These are phyloP conservation scores for Penicillium coprophilum DNA, from an alignment of 495 filamentous ascomycete species.

Conservation along the genomic window DNA sequence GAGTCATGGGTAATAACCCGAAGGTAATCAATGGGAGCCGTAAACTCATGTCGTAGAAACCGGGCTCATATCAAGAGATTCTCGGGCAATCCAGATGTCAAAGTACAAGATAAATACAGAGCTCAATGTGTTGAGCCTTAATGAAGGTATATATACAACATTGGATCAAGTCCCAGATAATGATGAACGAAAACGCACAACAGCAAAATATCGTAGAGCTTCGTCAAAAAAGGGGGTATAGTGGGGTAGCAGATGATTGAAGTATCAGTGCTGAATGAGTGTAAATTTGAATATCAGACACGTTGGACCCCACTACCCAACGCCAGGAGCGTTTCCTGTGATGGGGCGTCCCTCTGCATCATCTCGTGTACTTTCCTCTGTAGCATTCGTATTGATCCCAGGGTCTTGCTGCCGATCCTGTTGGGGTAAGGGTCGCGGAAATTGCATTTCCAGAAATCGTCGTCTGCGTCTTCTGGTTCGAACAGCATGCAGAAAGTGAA, in stretches of 20 bases:
- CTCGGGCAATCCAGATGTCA: not conserved
- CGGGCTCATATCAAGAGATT: not conserved
- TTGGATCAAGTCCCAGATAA: not conserved
- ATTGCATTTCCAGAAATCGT: slow-evolving; percentile 25
- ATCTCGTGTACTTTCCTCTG: slow-evolving; percentile 12
- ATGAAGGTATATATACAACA: not conserved
- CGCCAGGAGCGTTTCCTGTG: not conserved
- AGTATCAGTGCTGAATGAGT: not conserved
- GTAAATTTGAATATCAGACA: not conserved
- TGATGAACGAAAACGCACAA: not conserved
- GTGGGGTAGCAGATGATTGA: not conserved
- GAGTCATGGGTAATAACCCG: not conserved
- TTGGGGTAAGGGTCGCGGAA: slow-evolving; percentile 27
- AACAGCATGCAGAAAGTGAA: slow-evolving; percentile 34
- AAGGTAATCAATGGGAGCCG: not conserved
- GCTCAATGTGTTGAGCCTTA: not conserved
- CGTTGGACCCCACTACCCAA: slow-evolving; percentile 1
- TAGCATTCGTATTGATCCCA: slow-evolving; percentile 7
- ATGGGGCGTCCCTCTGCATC: slow-evolving; percentile 21
- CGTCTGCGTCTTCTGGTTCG: slow-evolving; percentile 30
- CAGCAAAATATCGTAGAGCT: not conserved
- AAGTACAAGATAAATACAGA: not conserved
- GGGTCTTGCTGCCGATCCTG: slow-evolving; percentile 7
- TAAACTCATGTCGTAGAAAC: not conserved
- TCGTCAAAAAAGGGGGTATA: slow-evolving; percentile 9